These are phyloP conservation scores for Penicillium fuscoglaucum DNA, from an alignment of 2,329 filamentous ascomycete species.

Conservation along the genomic window DNA sequence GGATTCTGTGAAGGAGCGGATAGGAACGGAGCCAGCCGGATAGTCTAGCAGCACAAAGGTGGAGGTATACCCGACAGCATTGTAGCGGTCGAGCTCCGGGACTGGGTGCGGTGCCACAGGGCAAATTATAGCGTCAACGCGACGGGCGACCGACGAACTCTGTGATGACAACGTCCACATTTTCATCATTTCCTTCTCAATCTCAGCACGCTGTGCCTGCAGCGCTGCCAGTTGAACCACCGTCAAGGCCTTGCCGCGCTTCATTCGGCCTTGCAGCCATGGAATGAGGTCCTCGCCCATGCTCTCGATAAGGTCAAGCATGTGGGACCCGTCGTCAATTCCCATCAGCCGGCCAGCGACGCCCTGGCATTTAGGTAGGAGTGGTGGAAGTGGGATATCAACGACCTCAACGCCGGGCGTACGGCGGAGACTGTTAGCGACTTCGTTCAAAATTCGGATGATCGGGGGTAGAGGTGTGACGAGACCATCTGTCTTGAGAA, in stretches of 20 bases:
- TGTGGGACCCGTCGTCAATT: slow-evolving; percentile 56
- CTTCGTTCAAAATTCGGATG: slow-evolving; percentile 42
- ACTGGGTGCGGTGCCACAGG: slow-evolving; percentile 65
- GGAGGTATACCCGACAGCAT: slow-evolving; percentile 62
- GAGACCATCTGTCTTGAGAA: slow-evolving; percentile 44
- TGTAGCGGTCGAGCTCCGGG: slow-evolving; percentile 62
- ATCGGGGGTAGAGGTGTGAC: slow-evolving; percentile 44
- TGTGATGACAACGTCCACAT: slow-evolving; percentile 51
- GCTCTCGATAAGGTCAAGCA: slow-evolving; percentile 58
- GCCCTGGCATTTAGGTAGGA: slow-evolving; percentile 57
- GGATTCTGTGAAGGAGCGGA: slow-evolving; percentile 49
- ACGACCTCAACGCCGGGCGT: slow-evolving; percentile 56
- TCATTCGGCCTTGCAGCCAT: slow-evolving; percentile 57
- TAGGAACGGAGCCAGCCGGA: slow-evolving; percentile 58
- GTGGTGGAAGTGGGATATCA: slow-evolving; percentile 55
- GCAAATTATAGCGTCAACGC: slow-evolving; percentile 62
- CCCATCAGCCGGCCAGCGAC: slow-evolving; percentile 60
- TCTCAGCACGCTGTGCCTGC: slow-evolving; percentile 52
- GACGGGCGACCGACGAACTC: slow-evolving; percentile 12
- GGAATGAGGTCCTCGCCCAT: slow-evolving; percentile 60
- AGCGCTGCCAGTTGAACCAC: slow-evolving; percentile 53
- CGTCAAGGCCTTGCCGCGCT: slow-evolving; percentile 49
- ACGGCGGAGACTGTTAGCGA: slow-evolving; percentile 34
- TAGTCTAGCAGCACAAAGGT: slow-evolving; percentile 64
- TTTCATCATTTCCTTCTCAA: slow-evolving; percentile 58